phyloP scores from a whole-genome alignment of 1,139 yeast genomes.

The Lodderomyces pseudojiufengensis region DNA sequence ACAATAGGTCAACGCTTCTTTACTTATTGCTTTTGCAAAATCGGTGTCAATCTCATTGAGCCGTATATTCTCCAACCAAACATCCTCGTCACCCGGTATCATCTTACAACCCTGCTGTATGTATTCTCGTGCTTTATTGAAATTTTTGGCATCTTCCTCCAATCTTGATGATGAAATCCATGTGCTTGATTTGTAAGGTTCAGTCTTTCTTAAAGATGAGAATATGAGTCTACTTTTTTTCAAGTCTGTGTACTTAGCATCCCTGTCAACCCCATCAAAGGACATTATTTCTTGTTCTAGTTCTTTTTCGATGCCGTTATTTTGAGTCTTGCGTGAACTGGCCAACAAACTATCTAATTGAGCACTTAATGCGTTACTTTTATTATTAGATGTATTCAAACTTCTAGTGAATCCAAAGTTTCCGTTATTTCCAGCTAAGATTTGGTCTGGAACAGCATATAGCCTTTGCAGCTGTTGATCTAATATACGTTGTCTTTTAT shows the following conservation, averaged over 20 bases:
- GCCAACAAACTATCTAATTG: slow-evolving; percentile 37
- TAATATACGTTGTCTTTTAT: slow-evolving; percentile 66
- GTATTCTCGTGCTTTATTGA: slow-evolving; percentile 53
- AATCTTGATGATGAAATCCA: slow-evolving; percentile 88
- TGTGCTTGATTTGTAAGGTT: slow-evolving; percentile 71
- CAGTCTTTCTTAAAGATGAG: slow-evolving; percentile 63
- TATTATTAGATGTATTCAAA: slow-evolving; percentile 25
- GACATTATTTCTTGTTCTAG: slow-evolving; percentile 12
- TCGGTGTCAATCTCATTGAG: slow-evolving; percentile 50
- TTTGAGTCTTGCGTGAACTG: not conserved
- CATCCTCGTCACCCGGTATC: slow-evolving; percentile 64
- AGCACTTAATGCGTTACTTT: slow-evolving; percentile 48
- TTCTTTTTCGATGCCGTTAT: slow-evolving; percentile 44
- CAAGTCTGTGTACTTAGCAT: slow-evolving; percentile 14
- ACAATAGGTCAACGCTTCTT: slow-evolving; percentile 61
- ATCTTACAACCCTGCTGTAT: slow-evolving; percentile 70
- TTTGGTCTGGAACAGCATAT: slow-evolving; percentile 80
- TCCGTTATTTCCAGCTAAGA: slow-evolving; percentile 32
- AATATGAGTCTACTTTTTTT: slow-evolving; percentile 57
- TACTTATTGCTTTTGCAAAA: slow-evolving; percentile 52
- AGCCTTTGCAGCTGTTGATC: slow-evolving; percentile 63
- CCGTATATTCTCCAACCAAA: slow-evolving; percentile 81
- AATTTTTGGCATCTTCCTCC: slow-evolving; percentile 64
- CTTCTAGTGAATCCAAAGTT: slow-evolving; percentile 3
- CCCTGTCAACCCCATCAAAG: slow-evolving; percentile 11